A percentile compares a stretch with the other conserved stretches of the same genome.
Evolutionary conservation across 345 rosid genomes (phyloP).

Genomic region (Rhodomyrtus tomentosa): DNA sequence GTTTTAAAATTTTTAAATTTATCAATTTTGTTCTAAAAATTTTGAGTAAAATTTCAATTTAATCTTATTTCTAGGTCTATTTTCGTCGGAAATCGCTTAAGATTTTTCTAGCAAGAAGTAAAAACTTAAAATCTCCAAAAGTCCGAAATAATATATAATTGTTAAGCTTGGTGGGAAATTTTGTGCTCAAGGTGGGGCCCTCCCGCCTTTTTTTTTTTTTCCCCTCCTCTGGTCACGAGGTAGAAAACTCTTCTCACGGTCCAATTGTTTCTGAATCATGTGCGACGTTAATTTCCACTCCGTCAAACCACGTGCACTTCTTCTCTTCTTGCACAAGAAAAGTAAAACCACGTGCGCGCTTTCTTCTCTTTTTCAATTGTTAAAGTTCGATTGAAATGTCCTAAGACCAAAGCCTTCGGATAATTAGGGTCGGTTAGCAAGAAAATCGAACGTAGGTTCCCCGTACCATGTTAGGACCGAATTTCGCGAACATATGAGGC

Average conservation of each 20-base stretch:
- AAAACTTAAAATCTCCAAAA: no score
- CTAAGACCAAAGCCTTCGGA: not conserved
- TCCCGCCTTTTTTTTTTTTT: not conserved
- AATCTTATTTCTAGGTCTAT: not conserved
- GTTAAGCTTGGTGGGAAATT: not conserved
- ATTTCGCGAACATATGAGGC: no score
- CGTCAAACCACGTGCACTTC: not conserved
- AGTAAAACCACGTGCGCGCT: not conserved
- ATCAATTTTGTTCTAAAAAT: not conserved
- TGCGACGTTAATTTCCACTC: not conserved
- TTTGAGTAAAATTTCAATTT: rapidly evolving
- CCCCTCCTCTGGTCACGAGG: not conserved
- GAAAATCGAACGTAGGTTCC: not conserved
- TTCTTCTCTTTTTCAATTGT: not conserved
- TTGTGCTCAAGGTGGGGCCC: not conserved
- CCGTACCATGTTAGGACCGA: not conserved
- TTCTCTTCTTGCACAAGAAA: not conserved
- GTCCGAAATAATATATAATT: not conserved
- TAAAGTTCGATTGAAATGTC: not conserved
- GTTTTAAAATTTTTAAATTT: not conserved
- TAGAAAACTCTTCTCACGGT: not conserved
- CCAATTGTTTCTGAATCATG: not conserved
- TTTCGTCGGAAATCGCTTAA: rapidly evolving
- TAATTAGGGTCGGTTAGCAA: not conserved
- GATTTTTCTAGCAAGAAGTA: no score